Evolutionary conservation across 352 stramenopile genomes (phyloP), one percentile per base, ranked within the genome.

Genomic region (Plasmopara viticola): DNA sequence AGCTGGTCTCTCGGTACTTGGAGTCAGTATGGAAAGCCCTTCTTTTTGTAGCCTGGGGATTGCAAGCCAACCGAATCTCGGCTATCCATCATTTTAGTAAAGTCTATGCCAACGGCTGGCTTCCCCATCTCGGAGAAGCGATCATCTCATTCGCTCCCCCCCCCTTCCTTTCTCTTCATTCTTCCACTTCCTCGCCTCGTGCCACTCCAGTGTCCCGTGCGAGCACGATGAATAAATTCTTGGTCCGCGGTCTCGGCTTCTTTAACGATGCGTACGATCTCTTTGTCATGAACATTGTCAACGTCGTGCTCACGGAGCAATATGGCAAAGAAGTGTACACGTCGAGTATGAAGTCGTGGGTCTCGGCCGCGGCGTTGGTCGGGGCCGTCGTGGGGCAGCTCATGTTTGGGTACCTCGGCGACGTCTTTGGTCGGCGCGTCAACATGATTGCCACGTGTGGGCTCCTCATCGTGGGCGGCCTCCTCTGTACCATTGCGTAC

Each of bases 201-300:
- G 20, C 3, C 20, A 25, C 20, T 3, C 3, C 20, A 25, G 1
- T 25, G 20, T 1, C 20, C 20, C 3, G 20, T 25, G 20, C 20
- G 20, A 25, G 20, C 1, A 25, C 20, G 37, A 67, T 86, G 64
- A 83, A 85, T 60, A 80, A 72, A 56, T 86, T 84, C 37, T 48
- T 87, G 14, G 62, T 90, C 10, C 76, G 79, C 17, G 76, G 79
- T 41, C 72, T 90, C 51, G 76, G 79, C 49, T 89, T 89, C 65
- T 89, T 79, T 64, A 86, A 86, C 43, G 78, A 86, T 58, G 70
- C 78, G 29, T 88, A 86, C 64, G 78, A 89, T 35, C 72, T 89
- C n/a, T 87, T 89, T 52, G 74, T 87, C 47, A 86, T 89, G 75
- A 89, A 89, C 56, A 64, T 90, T 9, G 63, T 87, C 61, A 90